phyloP scores from a whole-genome alignment of 805 yeast species.

The Wickerhamia fluorescens region DNA sequence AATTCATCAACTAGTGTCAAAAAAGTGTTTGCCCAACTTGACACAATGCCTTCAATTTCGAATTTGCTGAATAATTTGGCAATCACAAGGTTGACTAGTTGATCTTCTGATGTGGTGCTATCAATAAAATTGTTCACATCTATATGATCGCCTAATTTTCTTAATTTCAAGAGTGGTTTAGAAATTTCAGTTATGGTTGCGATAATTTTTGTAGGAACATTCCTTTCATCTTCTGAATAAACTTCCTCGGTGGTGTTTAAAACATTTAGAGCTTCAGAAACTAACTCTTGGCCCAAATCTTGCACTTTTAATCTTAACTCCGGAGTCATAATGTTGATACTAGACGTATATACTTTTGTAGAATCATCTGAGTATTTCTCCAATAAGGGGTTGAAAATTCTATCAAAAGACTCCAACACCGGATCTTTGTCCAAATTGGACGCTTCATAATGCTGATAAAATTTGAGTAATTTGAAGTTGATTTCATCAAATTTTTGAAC shows the following conservation, averaged over 20 bases:
- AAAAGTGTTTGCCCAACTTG: conserved; percentile 16
- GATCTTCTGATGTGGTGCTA: neutral
- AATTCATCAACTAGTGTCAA: conserved; percentile 8
- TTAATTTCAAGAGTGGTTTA: conserved; percentile 16
- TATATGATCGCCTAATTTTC: conserved; percentile 17
- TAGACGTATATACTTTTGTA: too few species aligned
- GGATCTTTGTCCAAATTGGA: conserved; percentile 1
- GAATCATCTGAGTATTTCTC: conserved; percentile 5
- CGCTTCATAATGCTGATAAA: conserved; percentile 9
- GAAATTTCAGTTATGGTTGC: conserved; percentile 9
- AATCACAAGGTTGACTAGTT: conserved; percentile 6
- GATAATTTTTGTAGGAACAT: conserved; percentile 14
- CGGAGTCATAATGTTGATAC: conserved; percentile 11
- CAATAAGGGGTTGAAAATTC: conserved; percentile 8
- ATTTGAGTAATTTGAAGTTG: conserved; percentile 16
- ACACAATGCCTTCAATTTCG: conserved; percentile 13
- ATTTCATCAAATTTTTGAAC: conserved; percentile 21
- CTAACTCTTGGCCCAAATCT: conserved; percentile 17
- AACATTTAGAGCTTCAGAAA: conserved; percentile 11
- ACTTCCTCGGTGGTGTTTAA: conserved; percentile 8
- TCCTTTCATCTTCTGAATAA: too few species aligned
- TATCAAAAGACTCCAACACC: conserved; percentile 8
- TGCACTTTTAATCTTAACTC: conserved; percentile 18
- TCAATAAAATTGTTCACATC: conserved; percentile 14
- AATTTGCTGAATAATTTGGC: conserved; percentile 6